Evolutionary conservation across 305 asterid genomes (phyloP), one percentile per base, ranked within the genome.

Genomic region (Petunia hybrid): DNA sequence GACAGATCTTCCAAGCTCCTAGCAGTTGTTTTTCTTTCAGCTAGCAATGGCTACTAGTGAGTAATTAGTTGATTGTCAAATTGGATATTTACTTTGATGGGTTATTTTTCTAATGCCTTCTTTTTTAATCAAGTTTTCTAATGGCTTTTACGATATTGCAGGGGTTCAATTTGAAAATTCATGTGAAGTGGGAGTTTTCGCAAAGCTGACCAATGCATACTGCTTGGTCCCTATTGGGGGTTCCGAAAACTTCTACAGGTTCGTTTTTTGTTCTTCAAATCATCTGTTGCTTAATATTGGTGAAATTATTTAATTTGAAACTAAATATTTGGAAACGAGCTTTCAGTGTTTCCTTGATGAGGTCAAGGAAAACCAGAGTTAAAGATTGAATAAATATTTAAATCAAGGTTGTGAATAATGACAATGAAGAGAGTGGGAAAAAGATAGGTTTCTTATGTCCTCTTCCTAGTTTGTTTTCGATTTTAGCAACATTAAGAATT

Each of bases 161-260:
- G 99, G 98, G 82, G 85, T 95, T 84, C 97, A 93, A 74, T 93
- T 87, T 78, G 98, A 95, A 90, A 93, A 95, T 84, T 90, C 92
- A 35, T 83, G 95, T 69, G 98, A 95, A 67, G 45, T 95, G 88
- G 99, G 99, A 59, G 97, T 93, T 38, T 95, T 92, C 42, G 88
- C 98, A n/a, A 95, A 95, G 93, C 92, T 95, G 76, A 95, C 99
- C 71, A 95, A 93, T 88, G 99, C 99, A 1, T 95, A 91, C 83
- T 95, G 99, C 83, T 87, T 93, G 85, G 98, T 95, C 43, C 97
- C 97, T 3, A 93, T 90, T 80, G 99, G 99, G 51, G 98, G 99
- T 67, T 95, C 99, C 60, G 98, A 95, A 77, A 95, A 92, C 89
- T 95, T 93, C 81, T 95, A 92, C 90, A 95, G 97, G 99, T 92